Base-by-base conservation (phyloP, 139 green algal species). In the Chlorella sp. region DNA sequence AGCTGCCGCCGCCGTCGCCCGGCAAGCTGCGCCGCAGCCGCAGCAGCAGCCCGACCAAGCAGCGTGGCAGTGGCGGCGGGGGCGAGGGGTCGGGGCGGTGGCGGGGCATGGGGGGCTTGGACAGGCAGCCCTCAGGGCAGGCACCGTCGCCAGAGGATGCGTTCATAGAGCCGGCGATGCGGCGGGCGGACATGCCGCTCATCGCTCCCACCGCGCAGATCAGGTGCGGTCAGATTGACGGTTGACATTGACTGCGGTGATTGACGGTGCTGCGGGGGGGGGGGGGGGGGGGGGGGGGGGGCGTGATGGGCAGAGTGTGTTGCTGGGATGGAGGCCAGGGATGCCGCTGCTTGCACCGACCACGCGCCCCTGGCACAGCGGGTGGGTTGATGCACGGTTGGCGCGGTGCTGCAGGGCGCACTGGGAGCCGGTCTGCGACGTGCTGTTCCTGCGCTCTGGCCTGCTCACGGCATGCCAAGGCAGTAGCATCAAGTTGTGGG, bases 371-470 rank as follows among this genome's bases (percentile, higher is more conserved):
- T 51, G n/a, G 15, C 36, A 43, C 36, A 67, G 56, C 51, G 41
- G 67, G 59, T 38, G 50, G 31, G 12, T 36, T 48, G 35, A 67
- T 31, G 23, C 27, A 53, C 36, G 8, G 15, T 59, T 45, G 48
- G 6, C 17, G 27, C 19, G 15, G 9, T 31, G 40, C 8, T 11
- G 68, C 82, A 91, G 86, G 79, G 59, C 92, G 11, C 91, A 97
- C 68, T 43, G 50, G 19, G 92, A 97, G 83, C 92, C 92, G 5
- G 56, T 92, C 50, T 90, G 82, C n/a, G 82, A 92, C 43, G 40
- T 95, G 5, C 25, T 87, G 59, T 96, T 94, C 73, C 78, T 74
- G 0, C 65, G 82, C 31, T 58, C 84, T 0, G 77, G 67, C 0
- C 66, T 97, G 1, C 77, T 90, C 58, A 94, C 91, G 2, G 60